Evolutionary conservation across 164 flowering plant genomes (phyloP), one percentile per base, ranked within the genome.

Genomic region (Echeveria elegans): DNA sequence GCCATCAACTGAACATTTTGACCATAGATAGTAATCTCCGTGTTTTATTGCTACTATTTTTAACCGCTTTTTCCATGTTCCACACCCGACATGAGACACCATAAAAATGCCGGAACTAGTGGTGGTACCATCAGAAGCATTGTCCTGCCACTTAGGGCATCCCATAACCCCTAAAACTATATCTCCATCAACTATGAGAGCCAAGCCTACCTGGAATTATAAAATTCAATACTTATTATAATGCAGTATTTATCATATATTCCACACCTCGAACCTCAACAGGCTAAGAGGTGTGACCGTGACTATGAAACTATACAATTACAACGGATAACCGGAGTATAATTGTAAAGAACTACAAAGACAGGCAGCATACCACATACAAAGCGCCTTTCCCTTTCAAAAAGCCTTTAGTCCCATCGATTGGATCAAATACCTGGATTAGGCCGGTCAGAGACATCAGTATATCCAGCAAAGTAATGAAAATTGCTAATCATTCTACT

Each of bases 331-430:
- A n/a, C n/a, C n/a, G n/a, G n/a, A n/a, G n/a, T n/a, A n/a, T n/a
- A n/a, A n/a, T n/a, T n/a, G n/a, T n/a, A n/a, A n/a, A n/a, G n/a
- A n/a, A n/a, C n/a, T n/a, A n/a, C n/a, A n/a, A n/a, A n/a, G n/a
- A n/a, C n/a, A n/a, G n/a, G 16, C 23, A 72, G 68, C 88, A 68
- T 88, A 92, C 98, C 93, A 93, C 94, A 76, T 92, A 87, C 58
- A 93, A 80, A 53, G 97, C 90, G 47, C 82, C 86, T 65, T 74
- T 76, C 65, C 96, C 97, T 81, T 76, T 88, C 36, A 90, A 69
- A 82, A 93, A 93, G 36, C 98, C 98, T 73, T 77, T 74, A n/a
- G 98, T 93, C 21, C 98, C 98, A 81, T 93, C 97, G 75, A 93
- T 90, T 65, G n/a, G n/a, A n/a, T n/a, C n/a, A n/a, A n/a, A n/a